Evolutionary conservation across 306 rosid species (phyloP).

Genomic region (Comarum palustre): DNA sequence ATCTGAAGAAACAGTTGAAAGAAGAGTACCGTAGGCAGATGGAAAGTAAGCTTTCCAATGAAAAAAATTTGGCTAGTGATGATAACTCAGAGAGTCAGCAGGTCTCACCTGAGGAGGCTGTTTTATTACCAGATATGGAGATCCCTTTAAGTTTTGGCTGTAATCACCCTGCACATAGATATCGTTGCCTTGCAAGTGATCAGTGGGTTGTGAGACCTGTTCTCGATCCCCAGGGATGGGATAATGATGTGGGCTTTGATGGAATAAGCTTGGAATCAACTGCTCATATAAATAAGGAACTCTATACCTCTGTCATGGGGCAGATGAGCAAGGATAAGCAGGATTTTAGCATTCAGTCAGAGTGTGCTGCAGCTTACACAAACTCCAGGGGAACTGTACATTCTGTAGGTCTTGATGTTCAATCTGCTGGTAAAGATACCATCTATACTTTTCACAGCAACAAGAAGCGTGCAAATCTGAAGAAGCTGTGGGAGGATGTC

Average conservation of each 20-base stretch:
- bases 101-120: constrained; percentile 53
- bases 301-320: constrained; percentile 54
- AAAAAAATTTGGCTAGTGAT: constrained; percentile 26
- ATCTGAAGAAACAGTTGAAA: constrained; percentile 78
- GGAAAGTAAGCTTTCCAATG: constrained; percentile 45
- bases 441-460: constrained; percentile 62
- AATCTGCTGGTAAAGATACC: constrained; percentile 66
- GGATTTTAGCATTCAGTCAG: constrained; percentile 71
- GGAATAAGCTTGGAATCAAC: constrained; percentile 81
- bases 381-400: constrained; percentile 57
- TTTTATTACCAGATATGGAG: constrained; percentile 77
- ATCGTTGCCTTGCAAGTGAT: constrained; percentile 66
- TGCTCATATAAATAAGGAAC: constrained; percentile 48
- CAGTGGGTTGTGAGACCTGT: constrained; percentile 87
- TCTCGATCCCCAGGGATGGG: constrained; percentile 95
- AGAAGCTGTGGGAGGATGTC: constrained; percentile 53
- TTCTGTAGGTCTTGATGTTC: constrained; percentile 75
- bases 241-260: constrained; percentile 88
- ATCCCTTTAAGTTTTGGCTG: constrained; percentile 77
- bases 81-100: constrained; percentile 53
- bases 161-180: constrained; percentile 61
- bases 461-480: constrained; percentile 45
- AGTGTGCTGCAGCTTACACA: constrained; percentile 70
- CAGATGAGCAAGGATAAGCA: constrained; percentile 84
- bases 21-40: constrained; percentile 56